Evolutionary conservation across 768 basidiomycete species (phyloP).

Genomic region (Tulasnella sp.): DNA sequence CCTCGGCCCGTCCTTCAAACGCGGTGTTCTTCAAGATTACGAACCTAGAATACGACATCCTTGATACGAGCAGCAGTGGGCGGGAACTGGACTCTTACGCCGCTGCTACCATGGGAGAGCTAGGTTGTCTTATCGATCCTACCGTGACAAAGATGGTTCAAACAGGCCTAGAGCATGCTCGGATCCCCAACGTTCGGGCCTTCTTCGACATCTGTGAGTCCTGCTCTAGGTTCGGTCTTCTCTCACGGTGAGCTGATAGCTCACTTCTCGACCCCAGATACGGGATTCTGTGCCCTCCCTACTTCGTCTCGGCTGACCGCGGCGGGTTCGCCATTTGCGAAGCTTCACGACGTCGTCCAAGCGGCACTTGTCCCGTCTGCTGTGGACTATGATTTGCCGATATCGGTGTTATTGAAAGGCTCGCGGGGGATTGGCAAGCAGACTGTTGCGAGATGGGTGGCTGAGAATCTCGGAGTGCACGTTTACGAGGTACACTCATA

Average conservation of each 20-base stretch:
- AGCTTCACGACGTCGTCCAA: slow-evolving; percentile 54
- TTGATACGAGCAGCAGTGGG: slow-evolving; percentile 40
- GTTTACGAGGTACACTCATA: slow-evolving; percentile 58
- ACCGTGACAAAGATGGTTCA: slow-evolving; percentile 70
- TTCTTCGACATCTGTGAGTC: slow-evolving; percentile 52
- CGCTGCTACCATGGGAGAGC: slow-evolving; percentile 57
- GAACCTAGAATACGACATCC: slow-evolving; percentile 62
- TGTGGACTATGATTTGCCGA: slow-evolving; percentile 55
- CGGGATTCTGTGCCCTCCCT: background rate
- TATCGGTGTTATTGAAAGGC: slow-evolving; percentile 76
- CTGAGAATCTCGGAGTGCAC: slow-evolving; percentile 61
- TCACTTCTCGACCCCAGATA: background rate
- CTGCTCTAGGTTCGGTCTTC: background rate
- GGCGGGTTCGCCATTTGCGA: slow-evolving; percentile 37
- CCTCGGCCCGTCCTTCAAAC: slow-evolving; percentile 38
- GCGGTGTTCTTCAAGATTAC: slow-evolving; percentile 75
- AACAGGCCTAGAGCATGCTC: slow-evolving; percentile 66
- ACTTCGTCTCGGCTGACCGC: background rate
- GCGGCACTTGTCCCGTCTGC: slow-evolving; percentile 58
- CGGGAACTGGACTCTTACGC: slow-evolving; percentile 46
- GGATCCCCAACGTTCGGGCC: slow-evolving; percentile 50
- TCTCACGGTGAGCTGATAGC: background rate
- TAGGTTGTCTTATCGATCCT: slow-evolving; percentile 84
- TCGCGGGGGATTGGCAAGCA: slow-evolving; percentile 78
- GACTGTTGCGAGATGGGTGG: slow-evolving; percentile 46